phyloP scores from a whole-genome alignment of 352 stramenopile genomes.

The Globisporangium abappressorium region DNA sequence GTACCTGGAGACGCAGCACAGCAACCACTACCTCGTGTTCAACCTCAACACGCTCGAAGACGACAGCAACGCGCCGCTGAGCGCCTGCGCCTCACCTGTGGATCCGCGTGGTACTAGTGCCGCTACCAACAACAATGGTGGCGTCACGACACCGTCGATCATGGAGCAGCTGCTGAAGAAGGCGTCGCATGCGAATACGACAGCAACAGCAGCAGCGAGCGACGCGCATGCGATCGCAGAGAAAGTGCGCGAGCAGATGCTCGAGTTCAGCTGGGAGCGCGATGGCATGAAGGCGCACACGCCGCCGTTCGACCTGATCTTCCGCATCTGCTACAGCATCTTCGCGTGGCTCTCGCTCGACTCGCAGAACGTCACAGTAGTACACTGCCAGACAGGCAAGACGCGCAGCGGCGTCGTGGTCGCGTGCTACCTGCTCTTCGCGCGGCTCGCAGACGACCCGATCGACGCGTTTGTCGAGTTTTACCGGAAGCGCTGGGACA shows the following conservation, averaged over 20 bases:
- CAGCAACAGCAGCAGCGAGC: background rate
- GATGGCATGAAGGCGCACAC: slow-evolving; percentile 84
- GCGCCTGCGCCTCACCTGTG: background rate
- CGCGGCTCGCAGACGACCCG: slow-evolving; percentile 57
- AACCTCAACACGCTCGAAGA: slow-evolving; percentile 68
- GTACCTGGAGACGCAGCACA: slow-evolving; percentile 55
- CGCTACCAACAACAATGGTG: background rate
- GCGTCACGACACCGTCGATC: slow-evolving; percentile 9
- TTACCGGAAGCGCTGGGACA: slow-evolving; percentile 80
- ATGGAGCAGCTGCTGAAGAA: slow-evolving; percentile 16
- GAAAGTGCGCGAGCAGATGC: slow-evolving; percentile 72
- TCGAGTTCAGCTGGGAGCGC: slow-evolving; percentile 83
- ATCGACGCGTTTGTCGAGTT: slow-evolving; percentile 91
- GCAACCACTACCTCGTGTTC: slow-evolving; percentile 73
- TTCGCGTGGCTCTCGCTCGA: slow-evolving; percentile 90
- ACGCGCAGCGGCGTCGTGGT: slow-evolving; percentile 91
- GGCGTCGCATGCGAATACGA: background rate
- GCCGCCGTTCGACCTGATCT: slow-evolving; percentile 76
- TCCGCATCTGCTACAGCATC: slow-evolving; percentile 92
- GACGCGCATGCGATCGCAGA: slow-evolving; percentile 29
- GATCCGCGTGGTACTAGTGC: background rate
- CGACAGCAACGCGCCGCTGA: slow-evolving; percentile 2
- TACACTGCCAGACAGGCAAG: slow-evolving; percentile 92
- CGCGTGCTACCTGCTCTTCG: slow-evolving; percentile 92
- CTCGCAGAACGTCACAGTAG: slow-evolving; percentile 70